Conservation (phyloP, 2,329 filamentous ascomycete genomes). For the Parastagonospora avenae region DNA sequence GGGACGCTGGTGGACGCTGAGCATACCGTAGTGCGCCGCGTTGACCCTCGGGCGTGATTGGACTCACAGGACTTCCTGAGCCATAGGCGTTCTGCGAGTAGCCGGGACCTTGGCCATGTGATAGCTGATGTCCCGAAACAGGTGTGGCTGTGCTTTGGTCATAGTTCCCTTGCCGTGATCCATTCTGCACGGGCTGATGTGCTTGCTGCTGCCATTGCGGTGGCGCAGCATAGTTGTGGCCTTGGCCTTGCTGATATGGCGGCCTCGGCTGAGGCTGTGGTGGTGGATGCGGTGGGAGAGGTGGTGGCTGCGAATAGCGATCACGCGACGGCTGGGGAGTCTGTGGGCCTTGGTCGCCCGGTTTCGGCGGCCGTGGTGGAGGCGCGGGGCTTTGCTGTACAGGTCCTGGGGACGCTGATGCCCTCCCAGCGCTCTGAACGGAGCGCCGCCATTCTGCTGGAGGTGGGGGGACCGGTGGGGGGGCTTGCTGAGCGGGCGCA, state of each 20-base stretch:
- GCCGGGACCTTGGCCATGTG: constrained; percentile 34
- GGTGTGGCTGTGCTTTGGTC: constrained; percentile 33
- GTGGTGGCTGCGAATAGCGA: constrained; percentile 38
- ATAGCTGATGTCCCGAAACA: constrained; percentile 30
- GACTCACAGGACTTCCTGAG: constrained; percentile 45
- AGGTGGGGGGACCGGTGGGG: constrained; percentile 65
- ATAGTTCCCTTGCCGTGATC: constrained; percentile 28
- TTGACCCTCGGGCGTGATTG: constrained; percentile 39
- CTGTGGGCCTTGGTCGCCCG: constrained; percentile 32
- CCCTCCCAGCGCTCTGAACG: constrained; percentile 34
- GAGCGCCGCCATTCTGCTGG: constrained; percentile 62
- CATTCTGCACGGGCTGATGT: constrained; percentile 15
- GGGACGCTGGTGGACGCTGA: constrained; percentile 10
- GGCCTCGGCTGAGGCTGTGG: constrained; percentile 25
- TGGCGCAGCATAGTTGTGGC: constrained; percentile 22
- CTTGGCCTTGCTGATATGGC: constrained; percentile 26
- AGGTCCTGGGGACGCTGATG: constrained; percentile 43
- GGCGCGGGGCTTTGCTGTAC: constrained; percentile 40
- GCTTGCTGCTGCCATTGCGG: constrained; percentile 24
- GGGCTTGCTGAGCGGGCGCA: constrained; percentile 35
- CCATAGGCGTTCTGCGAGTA: constrained; percentile 28
- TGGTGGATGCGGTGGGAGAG: constrained; percentile 42
- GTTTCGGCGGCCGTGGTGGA: constrained; percentile 56
- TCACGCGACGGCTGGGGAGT: constrained; percentile 30
- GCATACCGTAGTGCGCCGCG: constrained; percentile 26